Conservation (phyloP, 306 rosid species). For the Astragalus glycyphyllos region DNA sequence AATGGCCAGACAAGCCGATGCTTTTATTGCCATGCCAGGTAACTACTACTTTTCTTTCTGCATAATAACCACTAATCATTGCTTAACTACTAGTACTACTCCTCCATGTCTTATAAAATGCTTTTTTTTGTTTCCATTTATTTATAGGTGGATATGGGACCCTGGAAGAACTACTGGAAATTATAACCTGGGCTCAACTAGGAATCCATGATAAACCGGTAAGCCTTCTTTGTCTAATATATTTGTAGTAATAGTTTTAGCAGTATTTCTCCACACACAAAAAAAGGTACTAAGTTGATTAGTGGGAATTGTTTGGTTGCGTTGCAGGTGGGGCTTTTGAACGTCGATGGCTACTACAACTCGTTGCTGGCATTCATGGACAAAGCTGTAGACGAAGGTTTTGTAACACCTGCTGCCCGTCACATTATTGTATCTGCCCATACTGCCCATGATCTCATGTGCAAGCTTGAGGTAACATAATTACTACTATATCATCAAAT, state of each 20-base stretch:
- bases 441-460: conserved; percentile 90
- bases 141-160: conserved; percentile 96
- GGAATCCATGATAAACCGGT: conserved; percentile 97
- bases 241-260: too few species aligned
- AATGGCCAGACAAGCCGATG: conserved; percentile 95
- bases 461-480: conserved; percentile 98
- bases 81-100: too few species aligned
- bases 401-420: conserved; percentile 92
- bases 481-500: too few species aligned
- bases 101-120: too few species aligned
- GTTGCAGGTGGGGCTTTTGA: conserved; percentile 84
- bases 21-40: conserved; percentile 95
- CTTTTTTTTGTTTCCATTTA: too few species aligned
- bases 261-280: too few species aligned
- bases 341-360: conserved; percentile 95
- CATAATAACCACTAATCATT: too few species aligned
- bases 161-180: conserved; percentile 84
- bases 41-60: neutral
- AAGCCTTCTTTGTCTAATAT: too few species aligned
- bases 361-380: conserved; percentile 87
- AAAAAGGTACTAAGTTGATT: conserved; percentile 13
- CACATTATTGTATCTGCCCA: conserved; percentile 97
- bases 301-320: neutral
- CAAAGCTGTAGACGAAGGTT: conserved; percentile 96
- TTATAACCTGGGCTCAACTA: conserved; percentile 93